These are phyloP conservation scores for Pecoramyces ruminantium DNA, from an alignment of 192 early-diverging fungal species.

Conservation along the genomic window DNA sequence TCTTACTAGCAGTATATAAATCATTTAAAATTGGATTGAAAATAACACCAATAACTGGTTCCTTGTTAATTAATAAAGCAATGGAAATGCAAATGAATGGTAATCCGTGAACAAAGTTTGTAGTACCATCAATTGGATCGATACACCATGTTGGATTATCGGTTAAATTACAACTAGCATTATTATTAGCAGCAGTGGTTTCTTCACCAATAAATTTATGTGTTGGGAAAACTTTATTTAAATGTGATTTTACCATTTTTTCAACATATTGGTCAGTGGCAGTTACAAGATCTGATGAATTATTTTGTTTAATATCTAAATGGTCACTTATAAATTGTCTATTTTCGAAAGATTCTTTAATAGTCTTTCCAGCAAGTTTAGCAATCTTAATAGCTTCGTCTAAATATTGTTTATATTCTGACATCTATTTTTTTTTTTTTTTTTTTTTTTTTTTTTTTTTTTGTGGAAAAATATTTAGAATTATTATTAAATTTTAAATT, in stretches of 20 bases:
- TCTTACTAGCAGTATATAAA: slow-evolving; percentile 23
- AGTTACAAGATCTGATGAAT: slow-evolving; percentile 67
- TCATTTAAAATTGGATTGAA: slow-evolving; percentile 81
- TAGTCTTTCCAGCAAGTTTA: slow-evolving; percentile 1
- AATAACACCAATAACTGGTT: slow-evolving; percentile 73
- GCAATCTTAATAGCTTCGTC: slow-evolving; percentile 4
- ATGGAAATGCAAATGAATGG: slow-evolving; percentile 80
- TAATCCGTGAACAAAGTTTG: slow-evolving; percentile 40
- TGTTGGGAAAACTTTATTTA: slow-evolving; percentile 36
- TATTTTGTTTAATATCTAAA: slow-evolving; percentile 28
- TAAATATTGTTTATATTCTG: neutral
- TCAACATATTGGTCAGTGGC: slow-evolving; percentile 73
- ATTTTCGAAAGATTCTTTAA: slow-evolving; percentile 1
- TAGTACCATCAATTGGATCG: slow-evolving; percentile 55
- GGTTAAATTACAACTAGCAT: slow-evolving; percentile 23
- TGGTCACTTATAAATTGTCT: slow-evolving; percentile 11
- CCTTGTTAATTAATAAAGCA: slow-evolving; percentile 51
- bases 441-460: too few species aligned
- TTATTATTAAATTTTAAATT: too few species aligned
- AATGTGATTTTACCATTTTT: slow-evolving; percentile 36
- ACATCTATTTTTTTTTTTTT: neutral
- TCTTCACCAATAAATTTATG: slow-evolving; percentile 87
- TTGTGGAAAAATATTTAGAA: too few species aligned
- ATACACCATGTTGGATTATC: slow-evolving; percentile 76
- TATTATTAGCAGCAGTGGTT: slow-evolving; percentile 36